Evolutionary conservation across 2,329 filamentous ascomycete species (phyloP).

Genomic region (Penicillium sp.): DNA sequence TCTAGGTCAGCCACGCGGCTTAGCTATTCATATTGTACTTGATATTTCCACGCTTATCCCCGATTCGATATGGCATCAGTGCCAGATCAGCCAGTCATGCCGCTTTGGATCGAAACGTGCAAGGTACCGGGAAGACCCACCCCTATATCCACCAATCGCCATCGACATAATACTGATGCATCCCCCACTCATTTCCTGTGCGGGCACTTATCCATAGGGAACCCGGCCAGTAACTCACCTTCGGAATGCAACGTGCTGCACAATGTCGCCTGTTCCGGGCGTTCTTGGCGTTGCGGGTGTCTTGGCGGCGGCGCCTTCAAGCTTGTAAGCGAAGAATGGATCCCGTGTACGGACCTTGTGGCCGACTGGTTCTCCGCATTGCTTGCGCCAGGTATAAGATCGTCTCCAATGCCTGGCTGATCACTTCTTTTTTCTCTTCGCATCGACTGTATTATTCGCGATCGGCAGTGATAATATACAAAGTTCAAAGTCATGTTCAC

Average conservation of each 20-base stretch:
- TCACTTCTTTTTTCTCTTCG: slow-evolving; percentile 6
- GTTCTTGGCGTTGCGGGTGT: not conserved
- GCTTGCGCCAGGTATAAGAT: slow-evolving; percentile 19
- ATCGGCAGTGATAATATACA: not conserved
- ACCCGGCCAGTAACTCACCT: slow-evolving; percentile 15
- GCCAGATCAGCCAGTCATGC: slow-evolving; percentile 7
- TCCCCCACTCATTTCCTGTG: slow-evolving; percentile 1
- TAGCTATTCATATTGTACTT: not conserved
- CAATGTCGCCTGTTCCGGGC: not conserved
- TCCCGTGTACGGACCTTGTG: not conserved
- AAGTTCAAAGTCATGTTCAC: slow-evolving; percentile 39
- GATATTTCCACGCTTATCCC: not conserved
- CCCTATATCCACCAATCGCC: slow-evolving; percentile 1
- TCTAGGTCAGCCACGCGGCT: not conserved
- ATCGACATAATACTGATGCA: not conserved
- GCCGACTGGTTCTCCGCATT: not conserved
- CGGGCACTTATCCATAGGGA: not conserved
- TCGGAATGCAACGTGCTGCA: slow-evolving; percentile 16
- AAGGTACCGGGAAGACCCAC: slow-evolving; percentile 4
- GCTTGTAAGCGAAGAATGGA: slow-evolving; percentile 5
- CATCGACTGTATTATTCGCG: not conserved
- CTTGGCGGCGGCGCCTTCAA: not conserved
- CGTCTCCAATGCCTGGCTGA: slow-evolving; percentile 3
- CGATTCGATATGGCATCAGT: not conserved
- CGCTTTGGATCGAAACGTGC: slow-evolving; percentile 9